Evolutionary conservation across 805 yeast species (phyloP).

Genomic region (Metschnikowia colocasiae): DNA sequence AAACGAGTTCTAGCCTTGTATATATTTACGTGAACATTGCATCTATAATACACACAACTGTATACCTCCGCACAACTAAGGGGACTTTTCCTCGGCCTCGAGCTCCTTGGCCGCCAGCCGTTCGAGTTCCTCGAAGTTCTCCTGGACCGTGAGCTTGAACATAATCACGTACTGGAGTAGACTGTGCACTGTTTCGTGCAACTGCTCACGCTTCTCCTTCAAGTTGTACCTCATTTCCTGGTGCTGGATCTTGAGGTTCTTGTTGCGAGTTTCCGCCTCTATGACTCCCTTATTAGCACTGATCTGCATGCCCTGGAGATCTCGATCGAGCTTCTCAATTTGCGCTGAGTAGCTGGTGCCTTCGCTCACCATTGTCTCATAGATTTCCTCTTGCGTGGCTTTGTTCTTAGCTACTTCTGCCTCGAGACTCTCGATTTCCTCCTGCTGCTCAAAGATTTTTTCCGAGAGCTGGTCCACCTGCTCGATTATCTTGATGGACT

Average conservation of each 20-base stretch:
- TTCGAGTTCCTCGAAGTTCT: slow-evolving; percentile 58
- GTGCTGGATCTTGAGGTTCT: slow-evolving; percentile 49
- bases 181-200: slow-evolving; percentile 53
- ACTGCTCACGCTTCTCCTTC: slow-evolving; percentile 41
- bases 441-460: slow-evolving; percentile 53
- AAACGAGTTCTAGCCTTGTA: slow-evolving; percentile 38
- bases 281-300: slow-evolving; percentile 48
- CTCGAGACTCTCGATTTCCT: slow-evolving; percentile 54
- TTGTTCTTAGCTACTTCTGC: slow-evolving; percentile 51
- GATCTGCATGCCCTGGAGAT: slow-evolving; percentile 46
- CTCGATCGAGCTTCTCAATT: slow-evolving; percentile 60
- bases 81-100: slow-evolving; percentile 12
- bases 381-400: slow-evolving; percentile 51
- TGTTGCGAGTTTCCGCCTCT: slow-evolving; percentile 44
- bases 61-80: background rate
- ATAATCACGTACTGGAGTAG: slow-evolving; percentile 58
- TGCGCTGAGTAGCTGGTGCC: slow-evolving; percentile 55
- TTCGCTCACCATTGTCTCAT: slow-evolving; percentile 52
- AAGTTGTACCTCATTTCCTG: slow-evolving; percentile 49
- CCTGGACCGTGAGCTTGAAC: slow-evolving; percentile 66
- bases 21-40: slow-evolving; percentile 1
- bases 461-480: slow-evolving; percentile 54
- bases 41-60: background rate
- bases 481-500: slow-evolving; percentile 54
- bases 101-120: slow-evolving; percentile 41